Base-by-base conservation (phyloP, 352 stramenopile genomes). In the Hyaloperonospora brassicae region DNA sequence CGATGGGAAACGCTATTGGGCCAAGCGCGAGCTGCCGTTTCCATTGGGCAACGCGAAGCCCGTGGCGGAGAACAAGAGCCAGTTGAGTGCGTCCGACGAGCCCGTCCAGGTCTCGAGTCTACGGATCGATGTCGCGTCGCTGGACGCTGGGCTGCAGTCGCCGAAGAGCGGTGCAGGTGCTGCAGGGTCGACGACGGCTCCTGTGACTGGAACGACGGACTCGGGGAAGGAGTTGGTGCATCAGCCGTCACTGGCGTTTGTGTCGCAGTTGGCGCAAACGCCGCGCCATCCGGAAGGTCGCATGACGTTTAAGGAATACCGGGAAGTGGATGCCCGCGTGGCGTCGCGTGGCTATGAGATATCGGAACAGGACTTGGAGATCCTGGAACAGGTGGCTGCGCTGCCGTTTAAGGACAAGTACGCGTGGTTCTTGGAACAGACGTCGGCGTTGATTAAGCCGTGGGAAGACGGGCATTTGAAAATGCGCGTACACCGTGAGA, bases 251-350 rank as follows among this genome's bases (percentile, higher is more conserved):
- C 70, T 93, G 41, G 83, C 83, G 31, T 93, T 93, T 62, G 83
- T 93, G 50, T 93, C 83, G 47, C 83, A 93, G 47, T 51, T 91
- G 36, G 84, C 81, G 17, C 79, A 91, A 60, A 92, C 84, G 5
- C 84, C 84, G 2, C 70, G 81, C 9, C 81, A 92, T 52, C 84
- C 84, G 0, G 80, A 91, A 36, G 83, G 83, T 27, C 81, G 83
- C 45, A 91, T 93, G 80, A 91, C 80, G 25, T 93, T 93, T 55
- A 91, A 91, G 56, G 83, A 93, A 50, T 91, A 92, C 63, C 75
- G 79, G 25, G 84, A 93, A 73, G 84, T 93, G 25, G 83, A 93
- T 55, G 83, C 83, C 1, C 79, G 80, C 47, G 79, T 93, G 49
- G 83, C 83, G 4, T 93, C 83, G 36, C 75, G 81, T 23, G 84